Base-by-base conservation (phyloP, 805 yeast genomes). In the Ogataea zsoltii region DNA sequence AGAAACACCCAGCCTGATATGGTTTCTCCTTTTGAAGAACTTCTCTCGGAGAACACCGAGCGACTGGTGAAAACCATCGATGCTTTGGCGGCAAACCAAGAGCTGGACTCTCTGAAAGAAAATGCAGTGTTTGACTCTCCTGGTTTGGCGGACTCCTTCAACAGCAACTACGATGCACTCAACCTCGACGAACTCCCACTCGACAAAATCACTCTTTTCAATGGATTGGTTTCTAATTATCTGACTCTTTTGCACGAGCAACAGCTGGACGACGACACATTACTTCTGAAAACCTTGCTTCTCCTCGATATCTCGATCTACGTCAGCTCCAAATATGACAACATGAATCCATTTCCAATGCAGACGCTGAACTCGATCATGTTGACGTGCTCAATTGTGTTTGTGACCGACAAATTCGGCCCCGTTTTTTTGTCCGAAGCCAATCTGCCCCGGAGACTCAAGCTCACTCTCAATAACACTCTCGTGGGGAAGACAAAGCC, bases 401-500 rank as follows among this genome's bases (percentile, higher is more conserved):
- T 61, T 35, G 48, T 60, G 4, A 54, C 58, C 25, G 45, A 47
- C 3, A 15, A 42, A 18, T 56, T 60, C 42, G 54, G 60, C 2
- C 50, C 57, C 7, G 42, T 49, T 1, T 51, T 66, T 25, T 51
- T 61, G 17, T 14, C 36, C n/a, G 10, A 36, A 1, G 10, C 38
- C 21, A 39, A 43, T 11, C 10, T 13, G 2, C 25, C 37, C 1
- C 54, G 69, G 46, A 28, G 61, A 30, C 34, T 53, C 12, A 43
- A 45, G 7, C 40, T 66, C 5, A 59, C 68, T 0, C 46, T 53
- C 6, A 42, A 52, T 30, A 61, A 62, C 45, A 47, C 44, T 6
- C 46, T 65, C 4, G 50, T 55, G 9, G 69, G 69, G 14, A 66
- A 62, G 36, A 45, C 49, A 9, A 62, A 61, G 48, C 67, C 69